Base-by-base conservation (phyloP, 1,284 basidiomycete genomes). In the Xerocomus amazonicus region DNA sequence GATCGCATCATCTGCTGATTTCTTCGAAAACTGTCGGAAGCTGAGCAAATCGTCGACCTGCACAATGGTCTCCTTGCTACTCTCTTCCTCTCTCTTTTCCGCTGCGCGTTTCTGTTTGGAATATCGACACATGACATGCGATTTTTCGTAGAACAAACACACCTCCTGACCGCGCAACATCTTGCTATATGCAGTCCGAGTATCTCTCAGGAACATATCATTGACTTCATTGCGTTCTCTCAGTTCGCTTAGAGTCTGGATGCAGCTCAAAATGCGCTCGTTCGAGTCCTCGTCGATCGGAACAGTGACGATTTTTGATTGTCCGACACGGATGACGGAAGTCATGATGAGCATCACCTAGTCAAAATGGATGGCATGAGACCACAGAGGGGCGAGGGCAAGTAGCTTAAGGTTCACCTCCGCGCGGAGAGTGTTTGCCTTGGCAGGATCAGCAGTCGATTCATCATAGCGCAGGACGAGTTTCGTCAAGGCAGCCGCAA, bases 301-400 rank as follows among this genome's bases (percentile, higher is more conserved):
- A 2, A 89, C 87, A 0, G 90, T 84, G 36, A 90, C 90, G 60
- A 97, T 97, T 67, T 96, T 95, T 52, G 92, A 95, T 73, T 98
- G 96, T 36, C 97, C 97, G 43, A 98, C 92, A 43, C 96, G 92
- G 61, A 99, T 90, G 63, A 97, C 79, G 14, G 92, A 97, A 3
- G 93, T 89, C 96, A 99, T 98, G 66, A 99, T 94, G 52, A 99
- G 79, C 91, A 99, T 98, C 3, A 93, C 87, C 87, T 90, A 56
- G 4, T 35, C 13, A 31, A 38, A 16, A 33, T 45, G 8, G 9
- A 44, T 17, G 8, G 39, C 10, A 16, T 41, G 29, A 47, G n/a
- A n/a, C n/a, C n/a, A n/a, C n/a, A n/a, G n/a, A n/a, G n/a, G n/a
- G n/a, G n/a, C n/a, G n/a, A n/a, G n/a, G n/a, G n/a, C n/a, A n/a